Conservation (phyloP, 768 basidiomycete species). For the Russula olivacea region DNA sequence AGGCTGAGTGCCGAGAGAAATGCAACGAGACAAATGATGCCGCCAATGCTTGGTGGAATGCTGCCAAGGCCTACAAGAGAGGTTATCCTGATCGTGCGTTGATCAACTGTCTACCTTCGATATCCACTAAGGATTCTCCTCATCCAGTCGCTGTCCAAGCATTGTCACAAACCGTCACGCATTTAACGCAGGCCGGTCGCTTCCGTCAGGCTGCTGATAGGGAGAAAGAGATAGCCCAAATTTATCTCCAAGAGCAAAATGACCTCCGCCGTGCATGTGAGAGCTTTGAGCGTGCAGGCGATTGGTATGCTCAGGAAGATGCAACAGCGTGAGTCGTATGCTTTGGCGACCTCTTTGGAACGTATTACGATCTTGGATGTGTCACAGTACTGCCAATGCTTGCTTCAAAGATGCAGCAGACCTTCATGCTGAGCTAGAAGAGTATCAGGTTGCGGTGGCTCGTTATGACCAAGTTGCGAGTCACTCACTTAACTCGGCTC, state of each 20-base stretch:
- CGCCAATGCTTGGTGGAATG: constrained; percentile 99
- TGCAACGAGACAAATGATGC: constrained; percentile 88
- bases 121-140: not conserved
- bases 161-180: constrained; percentile 73
- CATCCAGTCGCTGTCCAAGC: constrained; percentile 81
- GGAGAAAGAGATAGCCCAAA: constrained; percentile 95
- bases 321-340: constrained; percentile 72
- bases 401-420: constrained; percentile 98
- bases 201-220: constrained; percentile 98
- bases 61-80: constrained; percentile 92
- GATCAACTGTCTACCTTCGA: not conserved
- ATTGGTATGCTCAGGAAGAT: constrained; percentile 98
- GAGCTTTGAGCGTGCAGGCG: constrained; percentile 84
- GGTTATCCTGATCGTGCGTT: constrained; percentile 73
- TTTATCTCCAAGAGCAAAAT: constrained; percentile 76
- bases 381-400: constrained; percentile 82
- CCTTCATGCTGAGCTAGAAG: constrained; percentile 81
- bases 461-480: constrained; percentile 89
- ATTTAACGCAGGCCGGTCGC: constrained; percentile 77
- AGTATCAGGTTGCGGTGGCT: constrained; percentile 79
- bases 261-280: constrained; percentile 86
- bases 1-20: constrained; percentile 90
- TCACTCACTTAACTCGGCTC: constrained; percentile 66
- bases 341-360: not conserved
- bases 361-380: constrained; percentile 11